phyloP scores from a whole-genome alignment of 306 rosid species.

The Quercus mongolica region DNA sequence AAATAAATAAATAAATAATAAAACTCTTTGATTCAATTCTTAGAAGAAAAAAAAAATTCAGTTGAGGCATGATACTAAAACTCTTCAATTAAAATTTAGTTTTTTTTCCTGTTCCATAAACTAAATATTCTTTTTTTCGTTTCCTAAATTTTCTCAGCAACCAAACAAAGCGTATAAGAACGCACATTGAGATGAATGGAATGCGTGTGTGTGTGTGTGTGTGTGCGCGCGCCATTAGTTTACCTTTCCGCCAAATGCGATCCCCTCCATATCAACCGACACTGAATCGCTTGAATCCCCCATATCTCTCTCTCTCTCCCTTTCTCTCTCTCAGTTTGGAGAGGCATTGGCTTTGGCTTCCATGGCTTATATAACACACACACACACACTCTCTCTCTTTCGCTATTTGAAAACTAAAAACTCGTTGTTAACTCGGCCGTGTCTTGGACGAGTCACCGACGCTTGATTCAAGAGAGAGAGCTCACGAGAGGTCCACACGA shows the following conservation, averaged over 20 bases:
- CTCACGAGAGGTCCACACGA: constrained; percentile 61
- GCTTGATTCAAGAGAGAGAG: constrained; percentile 35
- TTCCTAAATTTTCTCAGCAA: constrained; percentile 24
- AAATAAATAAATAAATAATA: not conserved
- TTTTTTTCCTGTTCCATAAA: not conserved
- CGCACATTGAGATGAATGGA: not conserved
- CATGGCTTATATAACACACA: constrained; percentile 36
- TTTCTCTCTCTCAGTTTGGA: constrained; percentile 20
- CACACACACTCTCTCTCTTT: not conserved
- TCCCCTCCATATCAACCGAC: constrained; percentile 79
- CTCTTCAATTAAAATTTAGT: not conserved
- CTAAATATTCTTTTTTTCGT: not conserved
- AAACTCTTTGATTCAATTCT: not conserved
- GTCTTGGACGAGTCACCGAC: constrained; percentile 95
- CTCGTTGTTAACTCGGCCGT: constrained; percentile 49
- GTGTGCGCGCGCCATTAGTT: not conserved
- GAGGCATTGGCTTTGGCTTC: constrained; percentile 22
- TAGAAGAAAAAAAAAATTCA: not conserved
- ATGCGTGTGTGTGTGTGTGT: not conserved
- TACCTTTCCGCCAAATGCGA: constrained; percentile 76
- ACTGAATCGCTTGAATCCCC: constrained; percentile 82
- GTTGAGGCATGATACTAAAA: not conserved
- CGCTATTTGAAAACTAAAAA: constrained; percentile 1
- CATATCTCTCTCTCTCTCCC: constrained; percentile 24
- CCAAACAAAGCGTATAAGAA: constrained; percentile 2